Evolutionary conservation across 495 filamentous ascomycete species (phyloP).

Genomic region (Penicillium maclennaniae): DNA sequence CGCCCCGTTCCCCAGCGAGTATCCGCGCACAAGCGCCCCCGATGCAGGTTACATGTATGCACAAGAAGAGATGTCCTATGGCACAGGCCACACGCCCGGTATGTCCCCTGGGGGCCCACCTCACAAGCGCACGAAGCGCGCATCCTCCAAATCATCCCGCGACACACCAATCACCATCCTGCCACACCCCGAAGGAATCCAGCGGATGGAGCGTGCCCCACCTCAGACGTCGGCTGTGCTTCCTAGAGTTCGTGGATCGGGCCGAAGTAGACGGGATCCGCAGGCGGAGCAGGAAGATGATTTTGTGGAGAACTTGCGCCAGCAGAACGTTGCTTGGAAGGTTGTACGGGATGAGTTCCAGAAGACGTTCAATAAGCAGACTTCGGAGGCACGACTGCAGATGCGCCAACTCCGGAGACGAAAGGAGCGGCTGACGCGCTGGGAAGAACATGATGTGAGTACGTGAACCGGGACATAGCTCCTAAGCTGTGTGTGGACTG

Average conservation of each 20-base stretch:
- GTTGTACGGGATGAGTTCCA: slow-evolving; percentile 61
- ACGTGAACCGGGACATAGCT: slow-evolving; percentile 21
- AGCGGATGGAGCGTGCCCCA: slow-evolving; percentile 35
- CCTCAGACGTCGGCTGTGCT: slow-evolving; percentile 22
- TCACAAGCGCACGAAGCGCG: slow-evolving; percentile 29
- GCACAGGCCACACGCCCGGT: slow-evolving; percentile 17
- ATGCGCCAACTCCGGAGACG: slow-evolving; percentile 68
- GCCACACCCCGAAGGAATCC: slow-evolving; percentile 38
- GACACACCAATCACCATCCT: slow-evolving; percentile 35
- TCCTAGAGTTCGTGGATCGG: slow-evolving; percentile 37
- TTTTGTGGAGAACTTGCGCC: slow-evolving; percentile 62
- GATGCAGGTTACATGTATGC: slow-evolving; percentile 24
- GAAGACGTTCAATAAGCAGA: slow-evolving; percentile 58
- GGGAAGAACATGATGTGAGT: slow-evolving; percentile 67
- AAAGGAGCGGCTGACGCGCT: slow-evolving; percentile 56
- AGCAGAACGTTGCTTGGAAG: slow-evolving; percentile 67
- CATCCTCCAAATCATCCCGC: slow-evolving; percentile 23
- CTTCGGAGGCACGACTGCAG: slow-evolving; percentile 65
- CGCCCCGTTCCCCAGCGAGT: slow-evolving; percentile 33
- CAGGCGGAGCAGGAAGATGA: slow-evolving; percentile 62
- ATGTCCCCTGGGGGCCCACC: slow-evolving; percentile 25
- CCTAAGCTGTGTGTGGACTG: not conserved
- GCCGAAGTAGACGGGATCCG: slow-evolving; percentile 42
- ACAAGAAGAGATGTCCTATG: slow-evolving; percentile 20
- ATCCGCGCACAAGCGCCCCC: slow-evolving; percentile 23